Evolutionary conservation across 495 filamentous ascomycete species (phyloP).

Genomic region (Apiosordaria backusii): DNA sequence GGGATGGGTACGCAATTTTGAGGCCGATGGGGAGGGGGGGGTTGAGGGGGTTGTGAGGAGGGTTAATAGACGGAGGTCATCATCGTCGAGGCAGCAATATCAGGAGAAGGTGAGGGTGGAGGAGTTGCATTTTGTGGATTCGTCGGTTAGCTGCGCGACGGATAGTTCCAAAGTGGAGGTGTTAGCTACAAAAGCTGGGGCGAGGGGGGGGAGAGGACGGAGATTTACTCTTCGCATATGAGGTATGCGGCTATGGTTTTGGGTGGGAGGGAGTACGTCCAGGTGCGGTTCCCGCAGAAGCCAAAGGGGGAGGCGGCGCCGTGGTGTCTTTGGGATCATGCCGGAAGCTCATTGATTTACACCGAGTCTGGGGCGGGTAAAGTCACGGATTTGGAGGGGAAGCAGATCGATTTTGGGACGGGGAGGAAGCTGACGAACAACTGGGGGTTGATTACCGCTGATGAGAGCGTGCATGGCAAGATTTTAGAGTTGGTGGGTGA

Average conservation of each 20-base stretch:
- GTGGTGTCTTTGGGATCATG: conserved; percentile 58
- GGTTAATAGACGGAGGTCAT: conserved; percentile 22
- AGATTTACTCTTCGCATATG: conserved; percentile 58
- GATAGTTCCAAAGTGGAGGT: conserved; percentile 40
- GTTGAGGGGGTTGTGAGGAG: conserved; percentile 28
- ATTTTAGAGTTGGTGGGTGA: conserved; percentile 21
- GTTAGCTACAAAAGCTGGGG: conserved; percentile 42
- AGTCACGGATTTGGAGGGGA: conserved; percentile 52
- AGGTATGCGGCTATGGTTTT: conserved; percentile 56
- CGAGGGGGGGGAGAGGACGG: conserved; percentile 38
- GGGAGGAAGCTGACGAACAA: conserved; percentile 33
- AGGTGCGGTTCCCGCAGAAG: conserved; percentile 25
- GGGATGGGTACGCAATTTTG: conserved; percentile 47
- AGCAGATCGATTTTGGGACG: conserved; percentile 36
- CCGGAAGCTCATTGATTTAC: conserved; percentile 57
- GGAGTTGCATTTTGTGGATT: conserved; percentile 50
- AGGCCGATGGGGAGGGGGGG: conserved; percentile 40
- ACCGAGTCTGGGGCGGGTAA: conserved; percentile 51
- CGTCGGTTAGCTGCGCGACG: conserved; percentile 37
- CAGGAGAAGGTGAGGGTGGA: conserved; percentile 24
- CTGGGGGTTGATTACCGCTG: conserved; percentile 29
- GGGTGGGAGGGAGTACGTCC: conserved; percentile 32
- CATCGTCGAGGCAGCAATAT: background rate
- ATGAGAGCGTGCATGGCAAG: conserved; percentile 25
- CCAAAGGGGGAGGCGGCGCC: background rate